A percentile compares a stretch with the other conserved stretches of the same genome.
phyloP scores from a whole-genome alignment of 2,329 filamentous ascomycete species.

The Helotiales sp. region DNA sequence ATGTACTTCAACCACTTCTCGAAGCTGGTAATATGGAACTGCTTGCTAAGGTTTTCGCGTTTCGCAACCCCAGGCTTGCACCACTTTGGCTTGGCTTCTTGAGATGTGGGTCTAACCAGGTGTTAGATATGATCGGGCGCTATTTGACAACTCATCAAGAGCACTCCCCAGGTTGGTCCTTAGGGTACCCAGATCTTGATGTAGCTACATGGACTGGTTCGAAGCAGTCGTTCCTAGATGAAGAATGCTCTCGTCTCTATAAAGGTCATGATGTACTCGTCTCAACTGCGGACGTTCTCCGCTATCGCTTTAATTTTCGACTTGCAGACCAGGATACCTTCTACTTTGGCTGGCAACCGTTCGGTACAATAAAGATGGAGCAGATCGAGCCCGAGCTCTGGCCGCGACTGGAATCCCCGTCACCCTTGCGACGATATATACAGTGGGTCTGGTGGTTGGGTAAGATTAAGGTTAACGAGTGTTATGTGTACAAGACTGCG shows the following conservation, averaged over 20 bases:
- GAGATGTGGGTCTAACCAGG: slow-evolving; percentile 3
- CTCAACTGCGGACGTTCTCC: not conserved
- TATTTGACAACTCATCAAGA: slow-evolving; percentile 6
- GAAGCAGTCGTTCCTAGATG: slow-evolving; percentile 6
- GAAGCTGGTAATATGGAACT: slow-evolving; percentile 1
- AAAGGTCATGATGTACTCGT: not conserved
- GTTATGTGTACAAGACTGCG: not conserved
- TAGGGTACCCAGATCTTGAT: slow-evolving; percentile 37
- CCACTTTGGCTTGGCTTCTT: slow-evolving; percentile 8
- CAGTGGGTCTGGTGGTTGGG: slow-evolving; percentile 7
- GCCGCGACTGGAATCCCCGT: slow-evolving; percentile 2
- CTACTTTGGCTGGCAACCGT: slow-evolving; percentile 5
- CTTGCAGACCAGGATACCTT: not conserved
- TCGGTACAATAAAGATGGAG: not conserved
- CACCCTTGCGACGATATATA: not conserved
- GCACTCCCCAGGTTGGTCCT: not conserved
- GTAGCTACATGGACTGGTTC: slow-evolving; percentile 57
- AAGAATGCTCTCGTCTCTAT: slow-evolving; percentile 1
- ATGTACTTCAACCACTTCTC: not conserved
- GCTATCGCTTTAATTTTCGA: slow-evolving; percentile 6
- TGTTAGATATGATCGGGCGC: slow-evolving; percentile 1
- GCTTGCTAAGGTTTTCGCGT: slow-evolving; percentile 1
- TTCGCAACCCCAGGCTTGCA: slow-evolving; percentile 4
- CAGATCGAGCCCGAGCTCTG: not conserved
- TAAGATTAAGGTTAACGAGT: not conserved